Percentiles rank a stretch among this genome's conserved stretches.
Conservation (phyloP, 2,329 filamentous ascomycete genomes). For the Rosellinia necatrix region DNA sequence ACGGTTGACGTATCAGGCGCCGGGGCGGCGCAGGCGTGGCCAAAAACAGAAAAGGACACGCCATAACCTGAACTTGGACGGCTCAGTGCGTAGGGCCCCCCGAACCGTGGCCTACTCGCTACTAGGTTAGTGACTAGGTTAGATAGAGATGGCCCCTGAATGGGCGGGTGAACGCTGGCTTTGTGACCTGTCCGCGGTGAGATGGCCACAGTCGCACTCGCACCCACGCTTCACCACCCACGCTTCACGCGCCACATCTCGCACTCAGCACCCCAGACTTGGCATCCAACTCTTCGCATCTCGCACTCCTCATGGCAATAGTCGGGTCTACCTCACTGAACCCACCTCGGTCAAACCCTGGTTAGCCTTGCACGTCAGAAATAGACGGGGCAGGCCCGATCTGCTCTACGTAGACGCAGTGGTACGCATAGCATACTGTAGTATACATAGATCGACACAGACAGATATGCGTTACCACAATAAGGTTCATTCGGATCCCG, state of each 20-base stretch:
- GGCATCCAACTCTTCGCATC: not conserved
- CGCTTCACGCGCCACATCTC: not conserved
- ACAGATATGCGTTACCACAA: not conserved
- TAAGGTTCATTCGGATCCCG: not conserved
- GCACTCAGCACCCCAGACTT: not conserved
- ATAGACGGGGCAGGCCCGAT: too few species aligned
- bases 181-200: not conserved
- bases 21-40: conserved; percentile 10
- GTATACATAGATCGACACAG: not conserved
- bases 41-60: conserved; percentile 23
- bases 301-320: too few species aligned
- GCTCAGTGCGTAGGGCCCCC: conserved; percentile 5
- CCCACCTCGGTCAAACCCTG: too few species aligned
- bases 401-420: too few species aligned
- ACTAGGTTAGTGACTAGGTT: too few species aligned
- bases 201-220: not conserved
- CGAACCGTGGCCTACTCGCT: too few species aligned
- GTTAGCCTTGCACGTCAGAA: too few species aligned
- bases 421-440: too few species aligned
- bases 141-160: too few species aligned
- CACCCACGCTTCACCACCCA: not conserved
- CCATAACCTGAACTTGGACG: too few species aligned
- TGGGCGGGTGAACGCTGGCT: too few species aligned
- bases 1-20: conserved; percentile 25
- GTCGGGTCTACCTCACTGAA: too few species aligned